Conservation (phyloP, 2,329 filamentous ascomycete species). For the Simplicillium sp. region DNA sequence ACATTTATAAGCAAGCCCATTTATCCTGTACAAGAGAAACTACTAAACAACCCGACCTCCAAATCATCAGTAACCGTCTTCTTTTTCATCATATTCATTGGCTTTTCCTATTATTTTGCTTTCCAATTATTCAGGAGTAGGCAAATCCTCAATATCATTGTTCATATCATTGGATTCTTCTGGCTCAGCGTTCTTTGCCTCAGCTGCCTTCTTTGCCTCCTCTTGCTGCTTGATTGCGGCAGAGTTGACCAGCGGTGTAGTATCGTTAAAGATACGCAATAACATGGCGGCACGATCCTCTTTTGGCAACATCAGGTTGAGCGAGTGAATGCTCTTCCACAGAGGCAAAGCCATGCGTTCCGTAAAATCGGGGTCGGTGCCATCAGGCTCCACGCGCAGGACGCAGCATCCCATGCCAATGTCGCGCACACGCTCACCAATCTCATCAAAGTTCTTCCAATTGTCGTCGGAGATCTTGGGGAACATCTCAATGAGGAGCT, state of each 20-base stretch:
- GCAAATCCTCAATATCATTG: slow-evolving; percentile 24
- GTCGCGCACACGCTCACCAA: slow-evolving; percentile 71
- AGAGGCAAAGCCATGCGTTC: slow-evolving; percentile 85
- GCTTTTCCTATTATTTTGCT: slow-evolving; percentile 5
- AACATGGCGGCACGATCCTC: slow-evolving; percentile 92
- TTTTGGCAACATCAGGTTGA: slow-evolving; percentile 97
- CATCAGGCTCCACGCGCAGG: slow-evolving; percentile 69
- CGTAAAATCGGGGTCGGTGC: slow-evolving; percentile 45
- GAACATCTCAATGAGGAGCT: slow-evolving; percentile 92
- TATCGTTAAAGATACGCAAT: slow-evolving; percentile 82
- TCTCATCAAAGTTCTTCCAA: slow-evolving; percentile 73
- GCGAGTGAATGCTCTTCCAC: slow-evolving; percentile 84
- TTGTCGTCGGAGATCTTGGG: slow-evolving; percentile 70
- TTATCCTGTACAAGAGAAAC: background rate
- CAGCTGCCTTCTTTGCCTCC: slow-evolving; percentile 25
- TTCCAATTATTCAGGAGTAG: slow-evolving; percentile 21
- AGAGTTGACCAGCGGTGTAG: slow-evolving; percentile 70
- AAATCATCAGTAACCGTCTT: background rate
- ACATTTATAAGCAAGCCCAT: background rate
- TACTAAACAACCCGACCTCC: background rate
- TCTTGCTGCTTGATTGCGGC: slow-evolving; percentile 40
- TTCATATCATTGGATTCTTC: slow-evolving; percentile 12
- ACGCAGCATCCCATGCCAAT: slow-evolving; percentile 90
- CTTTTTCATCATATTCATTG: slow-evolving; percentile 8
- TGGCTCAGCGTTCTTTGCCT: slow-evolving; percentile 22